Evolutionary conservation across 495 filamentous ascomycete genomes (phyloP), one percentile per base, ranked within the genome.

Genomic region (Neurospora sp.): DNA sequence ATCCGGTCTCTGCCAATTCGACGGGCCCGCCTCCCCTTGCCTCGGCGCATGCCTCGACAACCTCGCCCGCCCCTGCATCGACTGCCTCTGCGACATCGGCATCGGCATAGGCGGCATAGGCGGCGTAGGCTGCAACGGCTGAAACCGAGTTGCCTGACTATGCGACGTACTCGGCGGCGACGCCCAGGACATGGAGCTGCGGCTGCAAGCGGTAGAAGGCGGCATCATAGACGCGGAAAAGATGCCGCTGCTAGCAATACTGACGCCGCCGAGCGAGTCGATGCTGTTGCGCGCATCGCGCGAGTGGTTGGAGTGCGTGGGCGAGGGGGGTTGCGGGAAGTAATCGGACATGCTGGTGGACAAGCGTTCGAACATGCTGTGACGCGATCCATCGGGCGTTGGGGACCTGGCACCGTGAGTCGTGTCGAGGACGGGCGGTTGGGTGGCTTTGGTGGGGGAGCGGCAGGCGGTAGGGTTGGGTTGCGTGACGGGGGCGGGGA

Each of bases 161-260:
- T 66, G 7, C 23, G 23, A 35, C 7, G 73, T 79, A 4, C 31
- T 40, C 2, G 77, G 76, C 7, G 75, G 77, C n/a, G 75, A 76
- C 16, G 72, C 69, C 69, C 11, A 27, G 23, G 48, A 59, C 20
- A 41, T 9, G 27, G 20, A 38, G 69, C 39, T 46, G 18, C 18
- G n/a, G 40, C 75, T 76, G 5, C 69, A 39, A 2, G 75, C 71
- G 0, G 62, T 75, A 0, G 79, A 79, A 37, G 27, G 54, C 31
- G 79, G 79, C 10, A 80, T 69, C 46, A 81, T n/a, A 0, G 77
- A 78, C 0, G 77, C 70, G 4, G 76, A 79, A 23, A 80, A 76
- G 7, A 79, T 71, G 9, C 74, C 76, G 70, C 78, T 80, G 71
- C 76, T 77, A 35, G 77, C 77, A 16, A 79, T 75, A 72, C 78